A percentile compares a stretch with the other conserved stretches of the same genome.
Conservation (phyloP, 257 asterid species). For the Nicotiana tabacum region DNA sequence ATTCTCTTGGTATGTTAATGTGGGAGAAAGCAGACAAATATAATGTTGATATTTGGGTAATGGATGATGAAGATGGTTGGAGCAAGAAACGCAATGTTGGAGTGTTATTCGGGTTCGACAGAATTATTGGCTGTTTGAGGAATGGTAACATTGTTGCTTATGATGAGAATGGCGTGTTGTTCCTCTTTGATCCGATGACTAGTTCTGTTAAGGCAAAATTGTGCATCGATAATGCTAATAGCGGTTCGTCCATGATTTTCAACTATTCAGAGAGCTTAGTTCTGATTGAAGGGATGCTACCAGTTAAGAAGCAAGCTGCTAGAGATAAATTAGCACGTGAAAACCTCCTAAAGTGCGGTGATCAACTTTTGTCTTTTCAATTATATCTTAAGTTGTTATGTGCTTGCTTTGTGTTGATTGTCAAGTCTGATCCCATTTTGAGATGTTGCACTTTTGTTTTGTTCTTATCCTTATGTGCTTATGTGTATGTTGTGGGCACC, state of each 20-base stretch:
- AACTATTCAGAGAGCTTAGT: not conserved
- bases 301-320: not conserved
- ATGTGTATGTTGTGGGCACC: not conserved
- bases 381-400: not conserved
- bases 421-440: not conserved
- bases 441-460: not conserved
- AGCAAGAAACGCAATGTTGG: not conserved
- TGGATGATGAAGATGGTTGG: constrained; percentile 13
- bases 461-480: not conserved
- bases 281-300: not conserved
- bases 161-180: not conserved
- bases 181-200: not conserved
- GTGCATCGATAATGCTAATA: not conserved
- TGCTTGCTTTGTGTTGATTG: not conserved
- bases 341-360: not conserved
- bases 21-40: not conserved
- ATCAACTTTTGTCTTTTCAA: not conserved
- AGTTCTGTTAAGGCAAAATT: not conserved
- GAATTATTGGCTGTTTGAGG: constrained; percentile 7
- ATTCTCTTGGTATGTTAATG: constrained; percentile 9
- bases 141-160: constrained; percentile 7
- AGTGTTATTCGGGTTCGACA: not conserved
- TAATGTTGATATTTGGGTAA: constrained; percentile 10
- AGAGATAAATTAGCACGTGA: not conserved
- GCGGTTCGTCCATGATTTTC: not conserved